A percentile compares a stretch with the other conserved stretches of the same genome.
phyloP scores from a whole-genome alignment of 495 filamentous ascomycete species.

The Achaetomiella virescens region DNA sequence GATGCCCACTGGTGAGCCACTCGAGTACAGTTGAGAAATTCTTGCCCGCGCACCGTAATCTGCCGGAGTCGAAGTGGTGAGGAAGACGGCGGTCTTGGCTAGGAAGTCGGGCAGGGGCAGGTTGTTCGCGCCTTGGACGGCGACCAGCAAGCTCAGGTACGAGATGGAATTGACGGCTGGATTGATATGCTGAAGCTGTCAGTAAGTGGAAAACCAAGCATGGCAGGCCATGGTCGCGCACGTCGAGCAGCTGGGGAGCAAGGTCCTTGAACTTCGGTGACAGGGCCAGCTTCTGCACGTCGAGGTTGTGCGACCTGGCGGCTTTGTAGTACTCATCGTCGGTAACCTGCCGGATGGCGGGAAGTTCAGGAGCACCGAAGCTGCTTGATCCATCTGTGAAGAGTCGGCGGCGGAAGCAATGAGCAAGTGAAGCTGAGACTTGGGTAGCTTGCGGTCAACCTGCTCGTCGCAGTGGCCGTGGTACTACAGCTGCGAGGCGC shows the following conservation, averaged over 20 bases:
- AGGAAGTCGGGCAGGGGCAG: slow-evolving; percentile 26
- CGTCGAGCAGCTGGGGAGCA: slow-evolving; percentile 32
- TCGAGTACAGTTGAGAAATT: slow-evolving; percentile 28
- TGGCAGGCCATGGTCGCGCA: slow-evolving; percentile 3
- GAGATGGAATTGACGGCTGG: slow-evolving; percentile 39
- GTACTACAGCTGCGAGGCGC: no score
- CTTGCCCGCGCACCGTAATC: slow-evolving; percentile 39
- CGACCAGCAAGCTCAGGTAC: slow-evolving; percentile 34
- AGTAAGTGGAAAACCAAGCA: slow-evolving; percentile 4
- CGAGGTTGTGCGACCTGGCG: slow-evolving; percentile 25
- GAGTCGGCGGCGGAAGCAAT: not conserved
- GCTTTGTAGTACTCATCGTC: slow-evolving; percentile 27
- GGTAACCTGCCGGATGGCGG: slow-evolving; percentile 25
- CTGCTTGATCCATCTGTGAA: slow-evolving; percentile 33
- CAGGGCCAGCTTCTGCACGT: slow-evolving; percentile 26
- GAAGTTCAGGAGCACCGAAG: slow-evolving; percentile 35
- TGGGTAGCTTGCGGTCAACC: not conserved
- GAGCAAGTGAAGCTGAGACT: not conserved
- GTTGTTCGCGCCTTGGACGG: not conserved
- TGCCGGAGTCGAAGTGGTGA: slow-evolving; percentile 41
- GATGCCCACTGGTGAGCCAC: slow-evolving; percentile 19
- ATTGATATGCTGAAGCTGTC: slow-evolving; percentile 29
- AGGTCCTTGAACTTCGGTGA: slow-evolving; percentile 5
- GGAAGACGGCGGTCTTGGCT: slow-evolving; percentile 32
- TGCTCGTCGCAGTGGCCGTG: no score